Percentiles rank a stretch among this genome's conserved stretches.
Conservation (phyloP, 148 eudicot genomes). For the Polygonum aviculare region DNA sequence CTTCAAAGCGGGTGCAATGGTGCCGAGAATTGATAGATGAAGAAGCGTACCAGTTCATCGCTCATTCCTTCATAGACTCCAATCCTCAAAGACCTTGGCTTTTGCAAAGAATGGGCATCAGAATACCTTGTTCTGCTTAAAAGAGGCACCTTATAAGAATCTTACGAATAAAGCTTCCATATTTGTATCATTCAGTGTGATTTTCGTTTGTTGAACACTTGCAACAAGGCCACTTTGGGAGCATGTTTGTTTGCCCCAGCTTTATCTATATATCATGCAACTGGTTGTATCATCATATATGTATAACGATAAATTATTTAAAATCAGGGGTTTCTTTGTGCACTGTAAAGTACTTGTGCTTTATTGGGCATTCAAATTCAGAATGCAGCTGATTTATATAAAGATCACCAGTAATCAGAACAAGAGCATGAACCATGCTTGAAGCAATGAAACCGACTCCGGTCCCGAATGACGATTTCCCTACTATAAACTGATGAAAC, state of each 20-base stretch:
- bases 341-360: too few species aligned
- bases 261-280: background rate
- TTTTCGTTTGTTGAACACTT: background rate
- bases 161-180: background rate
- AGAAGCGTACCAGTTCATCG: slow-evolving; percentile 74
- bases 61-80: slow-evolving; percentile 66
- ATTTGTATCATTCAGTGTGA: background rate
- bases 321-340: too few species aligned
- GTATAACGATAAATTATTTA: background rate
- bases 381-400: too few species aligned
- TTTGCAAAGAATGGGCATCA: slow-evolving; percentile 65
- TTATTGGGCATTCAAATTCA: too few species aligned
- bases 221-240: background rate
- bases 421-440: slow-evolving; percentile 28
- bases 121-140: slow-evolving; percentile 78
- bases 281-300: background rate
- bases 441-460: slow-evolving; percentile 28
- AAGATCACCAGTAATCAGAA: slow-evolving; percentile 24
- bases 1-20: slow-evolving; percentile 62
- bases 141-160: background rate
- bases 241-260: background rate
- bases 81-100: slow-evolving; percentile 73
- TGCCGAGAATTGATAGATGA: slow-evolving; percentile 70
- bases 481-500: slow-evolving; percentile 20
- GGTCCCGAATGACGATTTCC: slow-evolving; percentile 27